Evolutionary conservation across 1,284 basidiomycete genomes (phyloP), one percentile per base, ranked within the genome.

Genomic region (Leccinum pallidistipes): DNA sequence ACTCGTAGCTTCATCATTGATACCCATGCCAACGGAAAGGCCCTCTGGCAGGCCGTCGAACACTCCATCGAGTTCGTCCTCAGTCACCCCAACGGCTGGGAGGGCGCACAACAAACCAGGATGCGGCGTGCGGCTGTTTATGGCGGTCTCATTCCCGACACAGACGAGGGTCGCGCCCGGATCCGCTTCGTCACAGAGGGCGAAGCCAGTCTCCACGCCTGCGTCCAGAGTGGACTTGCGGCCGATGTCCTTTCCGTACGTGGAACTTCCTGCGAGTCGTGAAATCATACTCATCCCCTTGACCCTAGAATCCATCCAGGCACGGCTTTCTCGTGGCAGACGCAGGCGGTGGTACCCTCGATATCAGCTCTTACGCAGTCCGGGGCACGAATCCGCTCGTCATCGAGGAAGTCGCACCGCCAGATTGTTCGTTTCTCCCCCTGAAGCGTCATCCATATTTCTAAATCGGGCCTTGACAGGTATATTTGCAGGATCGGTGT

Each of bases 11-110:
- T 90, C 73, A 90, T 92, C 71, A 80, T 80, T 62, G 87, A 91
- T 65, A 91, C 88, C 11, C 88, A 92, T 68, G 88, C 86, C 11
- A 86, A 87, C 64, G 88, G 88, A 0, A 76, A 76, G 27, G 76
- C 80, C 18, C 74, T 91, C 1, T 91, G 90, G 88, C 80, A 79
- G 27, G 79, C 83, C 5, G 83, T 91, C 34, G 86, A 90, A 69
- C 69, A 81, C 45, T 57, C 64, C 67, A 81, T 90, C 52, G 86
- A 91, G 67, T 85, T 91, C 64, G 87, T 92, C 6, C 76, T 91
- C 52, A 86, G 84, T 52, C 90, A 91, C 71, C 90, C 90, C 10
- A 92, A 91, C 66, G 90, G 90, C 8, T 92, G 90, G 90, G 90
- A 91, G 69, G 89, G 89, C 18, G 86, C 87, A 1, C 90, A 91